These are phyloP conservation scores for Pestalotiopsis sp. DNA, from an alignment of 2,329 filamentous ascomycete species.

Conservation along the genomic window DNA sequence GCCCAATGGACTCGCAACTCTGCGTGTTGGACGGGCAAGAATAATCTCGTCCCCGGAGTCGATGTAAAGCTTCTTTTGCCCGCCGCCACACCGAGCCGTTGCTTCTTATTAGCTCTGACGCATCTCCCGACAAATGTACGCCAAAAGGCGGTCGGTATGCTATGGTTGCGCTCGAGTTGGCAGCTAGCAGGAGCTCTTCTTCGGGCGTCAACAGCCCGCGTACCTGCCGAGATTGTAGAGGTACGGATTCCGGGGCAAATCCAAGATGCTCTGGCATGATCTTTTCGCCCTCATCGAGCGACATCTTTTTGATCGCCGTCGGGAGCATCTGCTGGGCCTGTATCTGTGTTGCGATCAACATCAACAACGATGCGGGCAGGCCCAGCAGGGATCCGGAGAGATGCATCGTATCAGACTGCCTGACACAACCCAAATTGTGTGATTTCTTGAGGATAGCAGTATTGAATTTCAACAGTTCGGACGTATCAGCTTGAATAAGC, in stretches of 20 bases:
- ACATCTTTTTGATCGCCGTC: conserved; percentile 73
- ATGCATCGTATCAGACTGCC: conserved; percentile 38
- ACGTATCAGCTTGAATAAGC: background rate
- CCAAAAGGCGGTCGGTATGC: conserved; percentile 55
- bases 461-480: background rate
- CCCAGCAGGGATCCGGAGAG: conserved; percentile 36
- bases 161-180: conserved; percentile 36
- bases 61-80: conserved; percentile 47
- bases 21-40: conserved; percentile 68
- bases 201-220: conserved; percentile 28
- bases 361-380: conserved; percentile 47
- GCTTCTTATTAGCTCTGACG: conserved; percentile 18
- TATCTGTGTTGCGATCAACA: conserved; percentile 45
- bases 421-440: background rate
- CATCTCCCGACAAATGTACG: conserved; percentile 40
- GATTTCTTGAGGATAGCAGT: background rate
- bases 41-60: conserved; percentile 61
- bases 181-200: conserved; percentile 30
- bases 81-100: conserved; percentile 40
- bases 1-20: conserved; percentile 65
- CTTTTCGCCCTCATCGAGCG: conserved; percentile 71
- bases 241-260: conserved; percentile 38
- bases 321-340: conserved; percentile 44
- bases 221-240: conserved; percentile 32
- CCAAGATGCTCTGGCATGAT: conserved; percentile 70